These are phyloP conservation scores for Silene uniflora DNA, from an alignment of 148 eudicot genomes.

Conservation along the genomic window DNA sequence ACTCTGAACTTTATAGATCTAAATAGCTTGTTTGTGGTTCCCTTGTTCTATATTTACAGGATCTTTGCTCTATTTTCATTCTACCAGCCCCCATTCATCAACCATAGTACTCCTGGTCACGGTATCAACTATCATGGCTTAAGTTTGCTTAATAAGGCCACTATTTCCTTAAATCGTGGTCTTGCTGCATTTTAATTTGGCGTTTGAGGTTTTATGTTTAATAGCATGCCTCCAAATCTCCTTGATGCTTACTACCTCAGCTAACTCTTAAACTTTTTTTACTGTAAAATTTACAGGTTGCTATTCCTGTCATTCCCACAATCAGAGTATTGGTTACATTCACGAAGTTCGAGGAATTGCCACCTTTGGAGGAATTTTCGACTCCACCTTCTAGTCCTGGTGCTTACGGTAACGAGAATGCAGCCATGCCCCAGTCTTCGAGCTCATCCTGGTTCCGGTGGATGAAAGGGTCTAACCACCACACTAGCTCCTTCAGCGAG, in stretches of 20 bases:
- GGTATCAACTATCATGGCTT: too few species aligned
- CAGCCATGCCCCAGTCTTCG: constrained; percentile 3
- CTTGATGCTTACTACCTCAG: background rate
- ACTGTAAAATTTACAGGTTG: constrained; percentile 47
- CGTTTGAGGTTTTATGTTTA: too few species aligned
- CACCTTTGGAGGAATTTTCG: constrained; percentile 68
- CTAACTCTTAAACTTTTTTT: constrained; percentile 3
- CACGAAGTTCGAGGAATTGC: constrained; percentile 82
- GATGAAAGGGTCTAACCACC: constrained; percentile 45
- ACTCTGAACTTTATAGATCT: too few species aligned
- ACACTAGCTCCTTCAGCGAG: constrained; percentile 39
- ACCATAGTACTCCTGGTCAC: too few species aligned
- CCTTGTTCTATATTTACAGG: too few species aligned
- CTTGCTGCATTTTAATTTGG: too few species aligned
- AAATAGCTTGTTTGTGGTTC: too few species aligned
- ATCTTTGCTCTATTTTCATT: too few species aligned
- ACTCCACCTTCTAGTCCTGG: constrained; percentile 91
- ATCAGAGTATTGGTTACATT: constrained; percentile 80
- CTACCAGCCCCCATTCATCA: too few species aligned
- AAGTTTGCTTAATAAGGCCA: too few species aligned
- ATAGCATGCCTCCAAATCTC: too few species aligned
- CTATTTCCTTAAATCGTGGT: too few species aligned
- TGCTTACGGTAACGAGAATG: constrained; percentile 26
- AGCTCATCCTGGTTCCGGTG: constrained; percentile 63
- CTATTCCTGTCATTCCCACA: constrained; percentile 87